Conservation (phyloP, 441 rosid species). For the Theobroma grandiflorum region DNA sequence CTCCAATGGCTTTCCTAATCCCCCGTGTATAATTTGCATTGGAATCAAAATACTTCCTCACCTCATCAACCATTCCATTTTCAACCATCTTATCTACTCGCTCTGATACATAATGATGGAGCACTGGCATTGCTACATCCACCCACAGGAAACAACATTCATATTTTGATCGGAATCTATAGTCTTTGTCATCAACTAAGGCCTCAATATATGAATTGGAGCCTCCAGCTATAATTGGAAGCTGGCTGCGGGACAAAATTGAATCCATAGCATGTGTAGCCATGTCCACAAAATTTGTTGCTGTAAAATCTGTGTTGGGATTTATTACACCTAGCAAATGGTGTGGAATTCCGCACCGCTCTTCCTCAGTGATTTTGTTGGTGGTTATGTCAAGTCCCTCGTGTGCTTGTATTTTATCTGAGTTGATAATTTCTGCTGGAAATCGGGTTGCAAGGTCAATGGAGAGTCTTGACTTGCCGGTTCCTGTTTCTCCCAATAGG, state of each 20-base stretch:
- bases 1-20: conserved; percentile 63
- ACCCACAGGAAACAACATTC: conserved; percentile 68
- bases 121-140: conserved; percentile 52
- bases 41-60: conserved; percentile 45
- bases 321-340: conserved; percentile 54
- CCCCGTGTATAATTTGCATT: conserved; percentile 48
- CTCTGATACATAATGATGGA: conserved; percentile 43
- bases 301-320: conserved; percentile 51
- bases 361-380: conserved; percentile 61
- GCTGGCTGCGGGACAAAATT: conserved; percentile 39
- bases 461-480: conserved; percentile 68
- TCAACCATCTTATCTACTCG: conserved; percentile 58
- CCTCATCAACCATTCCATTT: conserved; percentile 62
- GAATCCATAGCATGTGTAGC: conserved; percentile 47
- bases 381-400: conserved; percentile 61
- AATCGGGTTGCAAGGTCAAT: conserved; percentile 57
- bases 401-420: conserved; percentile 68
- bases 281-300: conserved; percentile 42
- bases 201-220: conserved; percentile 70
- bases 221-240: conserved; percentile 70
- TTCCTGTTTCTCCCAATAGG: conserved; percentile 67
- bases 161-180: conserved; percentile 41
- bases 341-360: conserved; percentile 57
- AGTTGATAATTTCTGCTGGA: conserved; percentile 60
- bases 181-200: conserved; percentile 45